A percentile compares a stretch with the other conserved stretches of the same genome.
Conservation (phyloP, 2,329 filamentous ascomycete genomes). For the Mollisiaceae sp. region DNA sequence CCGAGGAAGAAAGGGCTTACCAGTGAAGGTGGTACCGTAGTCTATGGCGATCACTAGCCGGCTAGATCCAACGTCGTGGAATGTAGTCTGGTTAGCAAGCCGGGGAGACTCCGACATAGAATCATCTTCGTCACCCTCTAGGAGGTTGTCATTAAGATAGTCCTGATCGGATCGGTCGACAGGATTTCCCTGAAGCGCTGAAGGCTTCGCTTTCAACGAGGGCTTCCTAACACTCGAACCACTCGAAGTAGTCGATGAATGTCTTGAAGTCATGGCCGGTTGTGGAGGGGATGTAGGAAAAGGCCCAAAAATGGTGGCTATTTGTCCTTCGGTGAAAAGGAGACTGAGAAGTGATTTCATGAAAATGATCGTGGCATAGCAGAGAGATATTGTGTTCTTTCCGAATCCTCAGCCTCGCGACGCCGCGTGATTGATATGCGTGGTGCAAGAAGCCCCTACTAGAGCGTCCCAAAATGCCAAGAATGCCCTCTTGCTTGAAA, state of each 20-base stretch:
- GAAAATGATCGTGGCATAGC: background rate
- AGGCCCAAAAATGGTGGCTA: background rate
- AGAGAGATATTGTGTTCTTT: background rate
- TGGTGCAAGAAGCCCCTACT: background rate
- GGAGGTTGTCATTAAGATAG: slow-evolving; percentile 11
- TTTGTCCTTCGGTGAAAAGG: background rate
- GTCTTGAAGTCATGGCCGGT: background rate
- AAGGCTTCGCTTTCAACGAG: slow-evolving; percentile 11
- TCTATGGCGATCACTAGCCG: slow-evolving; percentile 31
- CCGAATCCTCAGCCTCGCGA: slow-evolving; percentile 1
- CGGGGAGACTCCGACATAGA: slow-evolving; percentile 9
- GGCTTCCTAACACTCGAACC: slow-evolving; percentile 10
- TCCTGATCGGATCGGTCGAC: background rate
- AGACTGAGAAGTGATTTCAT: background rate
- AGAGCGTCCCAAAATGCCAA: background rate
- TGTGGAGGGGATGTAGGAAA: background rate
- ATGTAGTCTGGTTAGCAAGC: background rate
- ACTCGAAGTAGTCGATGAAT: slow-evolving; percentile 10
- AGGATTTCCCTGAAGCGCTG: slow-evolving; percentile 4
- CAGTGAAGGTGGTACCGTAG: slow-evolving; percentile 32
- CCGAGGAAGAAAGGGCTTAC: slow-evolving; percentile 23
- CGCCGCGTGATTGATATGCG: background rate
- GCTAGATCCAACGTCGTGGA: background rate
- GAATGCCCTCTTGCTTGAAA: background rate
- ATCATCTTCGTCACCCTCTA: slow-evolving; percentile 10